These are phyloP conservation scores for Aureobasidium pullulans DNA, from an alignment of 2,329 filamentous ascomycete species.

Conservation along the genomic window DNA sequence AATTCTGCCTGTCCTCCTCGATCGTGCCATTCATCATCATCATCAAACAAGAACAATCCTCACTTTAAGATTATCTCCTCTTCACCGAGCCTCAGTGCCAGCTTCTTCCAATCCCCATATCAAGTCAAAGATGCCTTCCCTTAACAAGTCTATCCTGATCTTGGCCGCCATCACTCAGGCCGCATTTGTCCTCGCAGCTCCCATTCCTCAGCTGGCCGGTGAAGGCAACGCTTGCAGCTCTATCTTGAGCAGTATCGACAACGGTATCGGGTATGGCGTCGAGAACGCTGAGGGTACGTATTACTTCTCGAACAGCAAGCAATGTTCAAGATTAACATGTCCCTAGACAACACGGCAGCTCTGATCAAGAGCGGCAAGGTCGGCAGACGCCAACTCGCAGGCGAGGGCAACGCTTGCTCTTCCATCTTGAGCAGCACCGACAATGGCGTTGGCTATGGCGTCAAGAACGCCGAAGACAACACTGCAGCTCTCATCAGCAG, in stretches of 20 bases:
- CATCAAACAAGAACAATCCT: background rate
- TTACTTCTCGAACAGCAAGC: too few relatives aligned
- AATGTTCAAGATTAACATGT: background rate
- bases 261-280: constrained; percentile 19
- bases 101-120: background rate
- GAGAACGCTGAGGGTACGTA: constrained; percentile 16
- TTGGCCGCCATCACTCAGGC: background rate
- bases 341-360: constrained; percentile 14
- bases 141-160: background rate
- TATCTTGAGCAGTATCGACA: constrained; percentile 19
- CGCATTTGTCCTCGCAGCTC: constrained; percentile 13
- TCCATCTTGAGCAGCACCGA: constrained; percentile 19
- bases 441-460: constrained; percentile 20
- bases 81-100: background rate
- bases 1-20: background rate
- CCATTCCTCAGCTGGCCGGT: constrained; percentile 20
- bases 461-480: constrained; percentile 21
- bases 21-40: background rate
- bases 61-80: background rate
- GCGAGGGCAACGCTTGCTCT: constrained; percentile 20
- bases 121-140: constrained; percentile 5
- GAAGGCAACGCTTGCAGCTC: constrained; percentile 19
- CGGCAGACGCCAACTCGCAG: constrained; percentile 19
- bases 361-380: background rate
- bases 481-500: background rate